Conservation (phyloP, 139 green algal genomes). For the Dunaliella primolecta region DNA sequence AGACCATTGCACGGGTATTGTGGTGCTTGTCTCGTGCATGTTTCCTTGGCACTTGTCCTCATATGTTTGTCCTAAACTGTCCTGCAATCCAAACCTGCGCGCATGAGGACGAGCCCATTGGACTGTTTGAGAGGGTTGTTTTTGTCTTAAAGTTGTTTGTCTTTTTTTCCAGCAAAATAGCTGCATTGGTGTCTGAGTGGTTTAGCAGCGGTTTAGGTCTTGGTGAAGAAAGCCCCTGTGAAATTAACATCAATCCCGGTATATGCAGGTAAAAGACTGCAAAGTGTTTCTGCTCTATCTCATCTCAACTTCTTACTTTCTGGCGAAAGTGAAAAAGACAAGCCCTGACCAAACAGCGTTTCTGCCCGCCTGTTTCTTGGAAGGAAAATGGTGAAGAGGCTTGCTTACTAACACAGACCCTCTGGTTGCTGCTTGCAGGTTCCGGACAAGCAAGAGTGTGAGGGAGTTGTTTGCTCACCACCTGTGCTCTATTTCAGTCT, state of each 20-base stretch:
- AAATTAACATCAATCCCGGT: background rate
- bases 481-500: background rate
- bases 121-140: too few relatives aligned
- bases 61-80: background rate
- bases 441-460: background rate
- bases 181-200: too few relatives aligned
- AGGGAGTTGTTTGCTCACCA: background rate
- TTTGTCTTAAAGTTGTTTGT: too few relatives aligned
- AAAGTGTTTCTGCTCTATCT: background rate
- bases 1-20: too few relatives aligned
- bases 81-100: too few relatives aligned
- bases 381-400: too few relatives aligned
- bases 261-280: background rate
- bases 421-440: background rate
- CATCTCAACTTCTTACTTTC: background rate
- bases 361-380: too few relatives aligned
- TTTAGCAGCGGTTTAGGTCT: too few relatives aligned
- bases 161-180: too few relatives aligned
- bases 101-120: too few relatives aligned
- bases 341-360: background rate
- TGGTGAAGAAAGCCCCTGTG: too few relatives aligned
- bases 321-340: background rate
- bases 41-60: background rate
- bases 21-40: background rate
- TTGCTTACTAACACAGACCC: too few relatives aligned